Conservation (phyloP, 768 basidiomycete genomes). For the Dentipellis sp. region DNA sequence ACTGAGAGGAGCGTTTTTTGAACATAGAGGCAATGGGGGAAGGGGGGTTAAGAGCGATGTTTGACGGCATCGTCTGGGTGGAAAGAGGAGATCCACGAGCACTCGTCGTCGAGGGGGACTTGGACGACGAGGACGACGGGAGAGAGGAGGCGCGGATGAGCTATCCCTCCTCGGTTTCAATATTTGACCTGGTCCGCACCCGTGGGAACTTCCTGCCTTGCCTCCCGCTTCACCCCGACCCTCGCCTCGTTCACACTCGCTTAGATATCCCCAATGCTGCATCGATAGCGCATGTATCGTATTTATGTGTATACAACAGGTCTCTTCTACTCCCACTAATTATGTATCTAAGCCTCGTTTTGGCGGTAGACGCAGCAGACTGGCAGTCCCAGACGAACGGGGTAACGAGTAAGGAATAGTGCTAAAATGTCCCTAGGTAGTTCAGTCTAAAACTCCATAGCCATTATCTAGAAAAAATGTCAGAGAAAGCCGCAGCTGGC, state of each 20-base stretch:
- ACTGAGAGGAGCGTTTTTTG: constrained; percentile 28
- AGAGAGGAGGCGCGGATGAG: neutral
- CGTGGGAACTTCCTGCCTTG: neutral
- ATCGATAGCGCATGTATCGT: no score
- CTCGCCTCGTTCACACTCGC: neutral
- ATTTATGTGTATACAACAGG: no score
- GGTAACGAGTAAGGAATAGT: no score
- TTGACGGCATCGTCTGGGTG: constrained; percentile 10
- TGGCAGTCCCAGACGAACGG: no score
- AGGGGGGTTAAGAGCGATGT: constrained; percentile 16
- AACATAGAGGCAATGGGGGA: constrained; percentile 45
- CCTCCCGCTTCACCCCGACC: neutral
- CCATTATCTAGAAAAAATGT: no score
- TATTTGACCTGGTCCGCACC: neutral
- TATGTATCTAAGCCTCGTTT: no score
- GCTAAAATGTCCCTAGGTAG: no score
- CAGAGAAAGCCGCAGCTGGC: neutral
- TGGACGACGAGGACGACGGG: neutral
- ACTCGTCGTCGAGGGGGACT: neutral
- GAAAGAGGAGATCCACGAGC: neutral
- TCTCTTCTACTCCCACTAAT: no score
- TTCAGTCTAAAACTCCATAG: no score
- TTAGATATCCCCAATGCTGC: neutral
- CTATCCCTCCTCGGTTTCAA: neutral
- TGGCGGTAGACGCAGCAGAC: no score